Conservation (phyloP, 2,329 filamentous ascomycete genomes). For the Onygenales sp. region DNA sequence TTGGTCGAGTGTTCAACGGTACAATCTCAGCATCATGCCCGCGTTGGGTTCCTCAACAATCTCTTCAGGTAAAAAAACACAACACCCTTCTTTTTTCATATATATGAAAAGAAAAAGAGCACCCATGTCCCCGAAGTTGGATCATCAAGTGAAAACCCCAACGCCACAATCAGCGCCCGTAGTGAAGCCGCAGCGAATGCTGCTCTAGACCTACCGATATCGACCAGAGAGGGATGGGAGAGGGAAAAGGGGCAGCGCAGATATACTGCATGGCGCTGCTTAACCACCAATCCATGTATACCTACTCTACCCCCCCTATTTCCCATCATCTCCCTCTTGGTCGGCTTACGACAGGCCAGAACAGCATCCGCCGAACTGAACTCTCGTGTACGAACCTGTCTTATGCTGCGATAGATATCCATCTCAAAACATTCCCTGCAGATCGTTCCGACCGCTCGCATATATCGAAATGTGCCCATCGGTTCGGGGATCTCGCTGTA, state of each 20-base stretch:
- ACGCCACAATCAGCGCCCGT: constrained; percentile 63
- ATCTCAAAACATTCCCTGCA: background rate
- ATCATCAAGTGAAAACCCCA: constrained; percentile 28
- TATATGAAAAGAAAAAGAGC: constrained; percentile 4
- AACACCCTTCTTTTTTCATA: background rate
- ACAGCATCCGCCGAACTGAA: constrained; percentile 14
- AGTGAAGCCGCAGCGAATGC: constrained; percentile 53
- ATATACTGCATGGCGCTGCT: background rate
- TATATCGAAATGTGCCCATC: background rate
- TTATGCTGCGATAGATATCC: constrained; percentile 8
- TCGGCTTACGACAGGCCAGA: constrained; percentile 1
- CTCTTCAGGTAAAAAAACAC: constrained; percentile 14
- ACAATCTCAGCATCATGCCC: constrained; percentile 76
- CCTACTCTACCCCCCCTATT: background rate
- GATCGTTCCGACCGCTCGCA: background rate
- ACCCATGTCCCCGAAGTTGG: constrained; percentile 37
- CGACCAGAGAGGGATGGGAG: constrained; percentile 4
- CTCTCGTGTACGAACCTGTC: constrained; percentile 17
- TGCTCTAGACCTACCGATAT: constrained; percentile 5
- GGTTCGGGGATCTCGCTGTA: background rate
- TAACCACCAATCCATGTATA: background rate
- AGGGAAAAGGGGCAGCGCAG: constrained; percentile 7
- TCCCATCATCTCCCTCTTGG: background rate
- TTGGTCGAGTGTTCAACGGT: constrained; percentile 94
- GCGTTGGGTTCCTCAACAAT: constrained; percentile 15